These are phyloP conservation scores for Umbilicus rupestris DNA, from an alignment of 164 flowering plant genomes.

Conservation along the genomic window DNA sequence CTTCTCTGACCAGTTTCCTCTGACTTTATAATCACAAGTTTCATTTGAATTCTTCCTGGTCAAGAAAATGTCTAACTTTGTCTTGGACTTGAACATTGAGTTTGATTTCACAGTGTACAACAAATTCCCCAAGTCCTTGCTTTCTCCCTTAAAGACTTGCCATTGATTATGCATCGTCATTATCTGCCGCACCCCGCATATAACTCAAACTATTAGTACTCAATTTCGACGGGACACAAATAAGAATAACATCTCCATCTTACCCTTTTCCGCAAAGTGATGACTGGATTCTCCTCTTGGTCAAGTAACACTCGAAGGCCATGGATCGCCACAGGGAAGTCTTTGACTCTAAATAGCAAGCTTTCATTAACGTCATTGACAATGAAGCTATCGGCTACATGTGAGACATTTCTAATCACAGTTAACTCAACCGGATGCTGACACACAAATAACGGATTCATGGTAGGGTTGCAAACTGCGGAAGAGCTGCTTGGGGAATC, in stretches of 20 bases:
- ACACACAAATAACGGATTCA: background rate
- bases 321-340: constrained; percentile 4
- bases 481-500: background rate
- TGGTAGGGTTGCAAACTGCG: background rate
- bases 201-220: background rate
- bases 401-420: background rate
- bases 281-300: background rate
- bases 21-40: background rate
- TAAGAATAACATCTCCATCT: no score
- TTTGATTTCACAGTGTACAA: constrained; percentile 3
- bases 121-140: background rate
- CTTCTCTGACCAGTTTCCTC: constrained; percentile 2
- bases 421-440: constrained; percentile 1
- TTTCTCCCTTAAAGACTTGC: constrained; percentile 4
- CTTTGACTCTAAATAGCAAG: background rate
- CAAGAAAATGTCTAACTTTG: constrained; percentile 1
- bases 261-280: constrained; percentile 5
- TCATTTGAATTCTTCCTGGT: background rate
- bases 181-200: background rate
- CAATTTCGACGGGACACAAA: no score
- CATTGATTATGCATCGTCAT: constrained; percentile 7
- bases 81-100: constrained; percentile 1
- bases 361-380: background rate
- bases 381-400: background rate
- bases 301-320: background rate